phyloP scores from a whole-genome alignment of 441 rosid species.

The Caryocar brasiliense region DNA sequence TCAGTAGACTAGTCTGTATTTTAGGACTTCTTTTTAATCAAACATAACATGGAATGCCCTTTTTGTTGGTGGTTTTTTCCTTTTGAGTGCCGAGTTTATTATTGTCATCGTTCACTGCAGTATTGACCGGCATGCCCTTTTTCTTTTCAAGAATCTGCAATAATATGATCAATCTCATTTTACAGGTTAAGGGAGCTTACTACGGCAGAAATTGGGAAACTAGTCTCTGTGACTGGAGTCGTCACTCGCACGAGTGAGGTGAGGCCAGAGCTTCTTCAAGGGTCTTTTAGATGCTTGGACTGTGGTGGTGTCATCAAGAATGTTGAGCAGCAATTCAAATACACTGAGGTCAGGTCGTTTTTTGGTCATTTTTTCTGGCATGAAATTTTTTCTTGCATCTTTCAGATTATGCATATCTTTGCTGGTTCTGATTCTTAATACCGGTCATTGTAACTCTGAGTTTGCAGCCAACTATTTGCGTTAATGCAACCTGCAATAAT shows the following conservation, averaged over 20 bases:
- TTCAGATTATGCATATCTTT: background rate
- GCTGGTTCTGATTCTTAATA: background rate
- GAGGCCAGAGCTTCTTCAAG: constrained; percentile 89
- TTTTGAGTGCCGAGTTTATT: too few species aligned
- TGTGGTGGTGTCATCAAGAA: constrained; percentile 67
- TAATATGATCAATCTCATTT: background rate
- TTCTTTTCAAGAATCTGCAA: too few species aligned
- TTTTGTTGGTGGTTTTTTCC: too few species aligned
- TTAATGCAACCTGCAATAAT: constrained; percentile 56
- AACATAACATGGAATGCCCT: too few species aligned
- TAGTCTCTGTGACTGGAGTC: constrained; percentile 84
- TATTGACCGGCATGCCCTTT: too few species aligned
- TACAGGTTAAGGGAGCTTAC: constrained; percentile 71
- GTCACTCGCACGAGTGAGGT: constrained; percentile 96
- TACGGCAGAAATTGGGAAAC: constrained; percentile 75
- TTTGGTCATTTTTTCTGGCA: background rate
- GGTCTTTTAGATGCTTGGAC: constrained; percentile 80
- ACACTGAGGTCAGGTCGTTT: constrained; percentile 55
- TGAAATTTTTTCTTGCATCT: background rate
- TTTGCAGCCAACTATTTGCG: constrained; percentile 77
- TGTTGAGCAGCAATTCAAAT: constrained; percentile 92
- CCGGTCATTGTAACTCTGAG: background rate
- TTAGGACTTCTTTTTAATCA: too few species aligned
- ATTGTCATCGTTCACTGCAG: too few species aligned
- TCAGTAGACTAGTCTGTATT: too few species aligned